A percentile compares a stretch with the other conserved stretches of the same genome.
Conservation (phyloP, 2,329 filamentous ascomycete species). For the Epichloe sp. region DNA sequence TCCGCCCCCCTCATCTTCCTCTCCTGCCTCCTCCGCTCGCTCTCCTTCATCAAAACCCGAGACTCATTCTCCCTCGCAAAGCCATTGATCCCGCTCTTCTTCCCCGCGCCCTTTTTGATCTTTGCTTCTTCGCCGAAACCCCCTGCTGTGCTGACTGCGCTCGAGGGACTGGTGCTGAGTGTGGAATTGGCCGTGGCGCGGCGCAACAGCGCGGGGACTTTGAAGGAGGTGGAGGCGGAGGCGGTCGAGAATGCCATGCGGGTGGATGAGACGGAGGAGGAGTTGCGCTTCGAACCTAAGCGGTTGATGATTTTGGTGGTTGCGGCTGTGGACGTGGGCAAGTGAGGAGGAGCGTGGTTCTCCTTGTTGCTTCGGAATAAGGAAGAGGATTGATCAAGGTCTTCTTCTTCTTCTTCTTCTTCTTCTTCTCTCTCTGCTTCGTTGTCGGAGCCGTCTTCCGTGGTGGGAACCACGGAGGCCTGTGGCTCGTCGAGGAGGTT, state of each 20-base stretch:
- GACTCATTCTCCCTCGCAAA: conserved; percentile 48
- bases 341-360: conserved; percentile 25
- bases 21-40: conserved; percentile 43
- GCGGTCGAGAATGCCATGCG: conserved; percentile 45
- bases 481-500: conserved; percentile 56
- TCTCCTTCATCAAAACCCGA: conserved; percentile 39
- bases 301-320: conserved; percentile 50
- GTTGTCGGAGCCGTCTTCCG: conserved; percentile 21
- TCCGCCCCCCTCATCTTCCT: conserved; percentile 46
- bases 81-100: conserved; percentile 46
- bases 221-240: conserved; percentile 36
- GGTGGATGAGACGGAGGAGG: conserved; percentile 18
- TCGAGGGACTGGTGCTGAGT: conserved; percentile 27
- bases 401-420: background rate
- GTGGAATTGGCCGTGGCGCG: conserved; percentile 56
- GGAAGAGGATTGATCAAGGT: conserved; percentile 1
- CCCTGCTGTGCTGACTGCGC: conserved; percentile 16
- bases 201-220: conserved; percentile 57
- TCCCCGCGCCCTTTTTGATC: conserved; percentile 47
- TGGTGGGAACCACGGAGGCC: conserved; percentile 35
- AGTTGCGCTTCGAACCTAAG: conserved; percentile 52
- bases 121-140: conserved; percentile 37
- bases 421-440: conserved; percentile 18
- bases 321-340: conserved; percentile 21
- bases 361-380: conserved; percentile 33